Percentiles rank a stretch among this genome's conserved stretches.
Evolutionary conservation across 2,329 filamentous ascomycete species (phyloP).

Genomic region (Curvularia eragrostidis): DNA sequence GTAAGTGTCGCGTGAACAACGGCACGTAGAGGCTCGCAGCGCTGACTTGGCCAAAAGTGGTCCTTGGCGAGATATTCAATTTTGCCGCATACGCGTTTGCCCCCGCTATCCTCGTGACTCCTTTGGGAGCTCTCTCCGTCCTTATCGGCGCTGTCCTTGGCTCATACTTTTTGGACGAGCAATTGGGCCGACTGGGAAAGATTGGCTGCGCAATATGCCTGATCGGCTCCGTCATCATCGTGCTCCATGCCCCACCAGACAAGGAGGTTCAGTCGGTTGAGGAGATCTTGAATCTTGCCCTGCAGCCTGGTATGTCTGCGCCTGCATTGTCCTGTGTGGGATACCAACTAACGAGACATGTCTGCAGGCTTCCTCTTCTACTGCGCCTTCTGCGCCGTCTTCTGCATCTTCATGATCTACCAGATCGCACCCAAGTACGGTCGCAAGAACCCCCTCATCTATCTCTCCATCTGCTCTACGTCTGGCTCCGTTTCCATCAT

Average conservation of each 20-base stretch:
- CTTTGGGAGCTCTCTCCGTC: slow-evolving; percentile 90
- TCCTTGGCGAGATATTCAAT: slow-evolving; percentile 92
- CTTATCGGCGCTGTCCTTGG: slow-evolving; percentile 93
- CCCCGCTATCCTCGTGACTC: slow-evolving; percentile 97
- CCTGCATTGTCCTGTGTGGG: slow-evolving; percentile 26
- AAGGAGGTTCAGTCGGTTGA: slow-evolving; percentile 90
- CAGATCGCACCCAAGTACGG: slow-evolving; percentile 86
- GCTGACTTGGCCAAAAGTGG: slow-evolving; percentile 65
- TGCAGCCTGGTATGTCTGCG: slow-evolving; percentile 77
- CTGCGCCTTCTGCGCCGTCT: slow-evolving; percentile 77
- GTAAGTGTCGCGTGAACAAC: slow-evolving; percentile 60
- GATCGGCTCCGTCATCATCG: slow-evolving; percentile 95
- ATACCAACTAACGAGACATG: slow-evolving; percentile 19
- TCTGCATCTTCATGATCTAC: slow-evolving; percentile 96
- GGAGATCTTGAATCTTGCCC: slow-evolving; percentile 86
- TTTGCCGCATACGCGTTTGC: slow-evolving; percentile 98
- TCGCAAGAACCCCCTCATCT: slow-evolving; percentile 94
- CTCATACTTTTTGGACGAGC: slow-evolving; percentile 91
- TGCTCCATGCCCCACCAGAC: slow-evolving; percentile 94
- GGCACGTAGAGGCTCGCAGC: neutral
- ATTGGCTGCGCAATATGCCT: slow-evolving; percentile 95
- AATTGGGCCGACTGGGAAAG: slow-evolving; percentile 88
- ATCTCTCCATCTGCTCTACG: slow-evolving; percentile 96
- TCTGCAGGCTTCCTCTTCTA: slow-evolving; percentile 84
- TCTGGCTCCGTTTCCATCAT: slow-evolving; percentile 98